These are phyloP conservation scores for Penicillium griseofulvum DNA, from an alignment of 2,329 filamentous ascomycete species.

Conservation along the genomic window DNA sequence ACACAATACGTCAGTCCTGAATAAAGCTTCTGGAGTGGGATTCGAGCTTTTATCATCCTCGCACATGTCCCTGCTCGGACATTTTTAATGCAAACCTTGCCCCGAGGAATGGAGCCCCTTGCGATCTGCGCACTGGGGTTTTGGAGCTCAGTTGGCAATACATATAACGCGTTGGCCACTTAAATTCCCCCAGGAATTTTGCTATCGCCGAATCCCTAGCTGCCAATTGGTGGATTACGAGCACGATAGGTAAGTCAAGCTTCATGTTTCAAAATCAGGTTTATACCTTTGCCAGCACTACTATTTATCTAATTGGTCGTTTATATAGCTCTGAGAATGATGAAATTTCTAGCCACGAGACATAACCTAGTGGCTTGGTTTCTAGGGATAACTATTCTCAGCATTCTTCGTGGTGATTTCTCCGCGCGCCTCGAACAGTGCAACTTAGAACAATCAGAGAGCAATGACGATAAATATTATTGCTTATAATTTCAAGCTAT, in stretches of 20 bases:
- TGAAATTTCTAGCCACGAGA: not conserved
- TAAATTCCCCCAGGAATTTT: not conserved
- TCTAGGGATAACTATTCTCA: slow-evolving; percentile 2
- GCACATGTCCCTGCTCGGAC: not conserved
- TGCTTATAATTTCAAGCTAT: not conserved
- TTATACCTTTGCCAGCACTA: not conserved
- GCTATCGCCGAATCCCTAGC: not conserved
- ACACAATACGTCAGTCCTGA: not conserved
- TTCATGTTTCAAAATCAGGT: not conserved
- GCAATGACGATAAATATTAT: not conserved
- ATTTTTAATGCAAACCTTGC: slow-evolving; percentile 1
- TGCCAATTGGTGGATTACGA: not conserved
- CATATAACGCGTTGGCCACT: not conserved
- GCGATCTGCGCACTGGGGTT: not conserved
- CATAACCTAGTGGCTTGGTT: not conserved
- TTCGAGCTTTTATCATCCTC: slow-evolving; percentile 4
- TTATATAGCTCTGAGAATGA: not conserved
- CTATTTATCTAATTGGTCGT: not conserved
- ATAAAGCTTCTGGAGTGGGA: not conserved
- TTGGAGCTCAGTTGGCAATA: not conserved
- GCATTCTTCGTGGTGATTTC: slow-evolving; percentile 1
- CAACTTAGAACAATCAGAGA: not conserved
- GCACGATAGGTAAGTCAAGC: not conserved
- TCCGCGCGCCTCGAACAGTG: not conserved
- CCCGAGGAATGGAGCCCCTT: slow-evolving; percentile 9